Evolutionary conservation across 2,329 filamentous ascomycete genomes (phyloP), one percentile per base, ranked within the genome.

Genomic region (Aspergillus melleus): DNA sequence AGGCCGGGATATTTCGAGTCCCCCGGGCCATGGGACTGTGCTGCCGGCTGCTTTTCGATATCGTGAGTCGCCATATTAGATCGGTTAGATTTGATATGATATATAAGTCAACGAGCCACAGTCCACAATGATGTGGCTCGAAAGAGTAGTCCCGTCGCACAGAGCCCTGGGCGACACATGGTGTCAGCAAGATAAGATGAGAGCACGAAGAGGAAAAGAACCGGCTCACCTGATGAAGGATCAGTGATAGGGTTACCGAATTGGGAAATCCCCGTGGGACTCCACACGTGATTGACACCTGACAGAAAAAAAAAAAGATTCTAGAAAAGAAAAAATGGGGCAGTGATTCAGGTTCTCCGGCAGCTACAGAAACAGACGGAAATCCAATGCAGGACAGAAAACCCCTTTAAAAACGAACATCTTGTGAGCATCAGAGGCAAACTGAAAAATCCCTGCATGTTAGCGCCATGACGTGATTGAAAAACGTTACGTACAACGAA

Each of bases 381-480:
- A 22, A 20, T 46, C 5, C 42, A 24, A 47, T 11, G 4, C 44
- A 47, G 44, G 44, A 24, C 44, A 24, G 44, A 47, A 47, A 22
- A 11, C 19, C 10, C 19, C 20, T 47, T 47, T 22, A 47, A 47
- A 14, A 47, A 47, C 22, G 8, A 47, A 6, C 44, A 47, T 47
- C 19, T 16, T 9, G n/a, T 19, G 16, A 16, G 6, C 44, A 5
- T 14, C 2, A 3, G 19, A 24, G 39, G 49, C 12, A 22, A 24
- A 26, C 29, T 14, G 19, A 30, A 44, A 39, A 26, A 47, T 54
- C 47, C 50, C 39, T 52, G 51, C 49, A 29, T 14, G 24, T 44
- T 66, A 57, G 26, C 51, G 55, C 36, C 68, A 71, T 71, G 68
- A 66, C 69, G 69, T 71, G 69, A 64, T 71, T 60, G 58, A 50